A percentile compares a stretch with the other conserved stretches of the same genome.
Conservation (phyloP, 2,329 filamentous ascomycete genomes). For the Penicillium sp. region DNA sequence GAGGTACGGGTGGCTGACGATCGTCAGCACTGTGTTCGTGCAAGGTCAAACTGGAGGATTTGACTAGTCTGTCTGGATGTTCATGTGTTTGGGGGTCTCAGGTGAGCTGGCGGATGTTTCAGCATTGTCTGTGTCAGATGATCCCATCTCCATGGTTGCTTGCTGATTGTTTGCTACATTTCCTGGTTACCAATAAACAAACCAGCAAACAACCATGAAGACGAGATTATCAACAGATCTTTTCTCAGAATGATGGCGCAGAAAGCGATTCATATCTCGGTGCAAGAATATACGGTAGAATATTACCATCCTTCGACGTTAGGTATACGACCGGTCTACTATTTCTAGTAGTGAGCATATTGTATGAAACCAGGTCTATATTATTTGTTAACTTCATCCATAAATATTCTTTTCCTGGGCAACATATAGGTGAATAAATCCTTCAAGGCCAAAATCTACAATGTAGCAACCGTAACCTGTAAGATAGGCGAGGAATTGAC, state of each 20-base stretch:
- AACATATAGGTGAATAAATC: neutral
- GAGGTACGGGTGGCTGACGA: conserved; percentile 9
- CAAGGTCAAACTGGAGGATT: neutral
- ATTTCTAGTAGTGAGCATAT: neutral
- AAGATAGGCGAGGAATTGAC: neutral
- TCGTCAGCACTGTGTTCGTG: conserved; percentile 23
- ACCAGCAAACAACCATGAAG: too few species aligned
- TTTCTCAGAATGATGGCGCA: neutral
- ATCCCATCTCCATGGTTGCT: too few species aligned
- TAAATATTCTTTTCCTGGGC: too few species aligned
- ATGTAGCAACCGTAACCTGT: neutral
- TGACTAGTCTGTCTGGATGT: neutral
- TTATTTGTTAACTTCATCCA: neutral
- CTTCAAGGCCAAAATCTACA: neutral
- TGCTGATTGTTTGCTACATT: too few species aligned
- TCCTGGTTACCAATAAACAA: too few species aligned
- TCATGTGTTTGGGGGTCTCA: neutral
- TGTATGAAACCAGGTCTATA: neutral
- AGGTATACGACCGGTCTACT: neutral
- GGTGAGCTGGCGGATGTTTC: neutral
- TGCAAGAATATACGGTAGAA: too few species aligned
- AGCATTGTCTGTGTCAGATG: neutral
- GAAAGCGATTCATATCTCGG: neutral
- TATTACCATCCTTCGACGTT: neutral
- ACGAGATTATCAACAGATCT: too few species aligned